phyloP scores from a whole-genome alignment of 2,329 filamentous ascomycete genomes.

The Albifimbria verrucaria region DNA sequence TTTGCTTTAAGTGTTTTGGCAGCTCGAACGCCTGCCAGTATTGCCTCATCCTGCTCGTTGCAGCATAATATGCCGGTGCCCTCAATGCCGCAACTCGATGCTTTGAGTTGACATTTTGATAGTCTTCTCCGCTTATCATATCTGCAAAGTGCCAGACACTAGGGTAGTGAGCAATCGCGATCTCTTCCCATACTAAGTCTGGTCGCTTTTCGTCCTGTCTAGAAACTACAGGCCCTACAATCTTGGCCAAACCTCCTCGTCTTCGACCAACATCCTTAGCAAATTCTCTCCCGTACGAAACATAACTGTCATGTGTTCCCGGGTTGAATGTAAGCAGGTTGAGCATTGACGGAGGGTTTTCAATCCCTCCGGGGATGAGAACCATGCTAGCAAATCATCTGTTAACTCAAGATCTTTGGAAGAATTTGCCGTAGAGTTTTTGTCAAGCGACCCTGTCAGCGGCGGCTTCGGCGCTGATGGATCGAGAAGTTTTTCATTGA shows the following conservation, averaged over 20 bases:
- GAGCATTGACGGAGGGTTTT: conserved; percentile 55
- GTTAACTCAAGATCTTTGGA: conserved; percentile 52
- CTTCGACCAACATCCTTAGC: conserved; percentile 43
- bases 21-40: neutral
- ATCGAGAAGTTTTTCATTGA: neutral
- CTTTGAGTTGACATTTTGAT: neutral
- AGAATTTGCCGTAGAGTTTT: neutral
- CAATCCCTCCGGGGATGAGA: conserved; percentile 26
- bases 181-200: conserved; percentile 54
- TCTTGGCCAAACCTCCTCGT: conserved; percentile 57
- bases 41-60: neutral
- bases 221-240: conserved; percentile 55
- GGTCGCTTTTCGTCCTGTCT: conserved; percentile 14
- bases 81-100: neutral
- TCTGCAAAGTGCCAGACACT: conserved; percentile 59
- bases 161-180: conserved; percentile 63
- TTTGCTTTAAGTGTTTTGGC: neutral
- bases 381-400: conserved; percentile 47
- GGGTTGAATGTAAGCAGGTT: conserved; percentile 58
- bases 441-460: neutral
- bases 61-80: neutral
- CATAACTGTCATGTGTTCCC: conserved; percentile 49
- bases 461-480: neutral
- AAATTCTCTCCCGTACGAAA: conserved; percentile 55
- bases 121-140: conserved; percentile 23